Base-by-base conservation (phyloP, 768 basidiomycete species). In the Mycena galopus region DNA sequence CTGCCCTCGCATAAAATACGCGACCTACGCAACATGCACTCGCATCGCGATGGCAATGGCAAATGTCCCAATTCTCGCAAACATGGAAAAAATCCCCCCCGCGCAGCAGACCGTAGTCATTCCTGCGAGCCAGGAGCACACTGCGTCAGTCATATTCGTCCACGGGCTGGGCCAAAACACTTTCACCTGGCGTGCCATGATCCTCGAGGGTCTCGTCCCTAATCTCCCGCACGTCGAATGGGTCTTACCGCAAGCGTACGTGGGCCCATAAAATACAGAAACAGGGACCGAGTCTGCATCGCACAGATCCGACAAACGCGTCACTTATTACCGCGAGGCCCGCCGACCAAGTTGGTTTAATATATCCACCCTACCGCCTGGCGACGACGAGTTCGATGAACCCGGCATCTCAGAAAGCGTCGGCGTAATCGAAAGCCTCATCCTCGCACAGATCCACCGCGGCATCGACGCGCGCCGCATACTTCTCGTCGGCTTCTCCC, bases 121-220 rank as follows among this genome's bases (percentile, higher is more conserved):
- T 61, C 72, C 77, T 63, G 73, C 80, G 4, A 65, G 57, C 19
- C 59, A 77, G 51, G 25, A 84, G 62, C 92, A 93, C 77, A 89
- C 89, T 12, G 91, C 91, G 16, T 92, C 91, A 0, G 86, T 94
- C 67, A 92, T 94, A 75, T 93, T 94, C 78, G 77, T 92, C 21
- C 93, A 94, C 81, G 85, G 85, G 6, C 75, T 86, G 2, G 85
- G 85, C n/a, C 85, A 86, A 65, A 80, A 76, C 7, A 81, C 79
- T 29, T 64, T 81, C 33, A 80, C 80, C 1, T 87, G 86, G 86
- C 71, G 77, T 32, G 75, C 79, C 23, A 79, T 81, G 27, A 77
- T 81, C 44, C 67, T 80, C 11, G 79, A 82, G 58, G 80, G 79
- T 50, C 76, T 86, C 27, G 82, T 83, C 9, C 74, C 77, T 14